Evolutionary conservation across 345 rosid genomes (phyloP), one percentile per base, ranked within the genome.

Genomic region (Gossypium australe): DNA sequence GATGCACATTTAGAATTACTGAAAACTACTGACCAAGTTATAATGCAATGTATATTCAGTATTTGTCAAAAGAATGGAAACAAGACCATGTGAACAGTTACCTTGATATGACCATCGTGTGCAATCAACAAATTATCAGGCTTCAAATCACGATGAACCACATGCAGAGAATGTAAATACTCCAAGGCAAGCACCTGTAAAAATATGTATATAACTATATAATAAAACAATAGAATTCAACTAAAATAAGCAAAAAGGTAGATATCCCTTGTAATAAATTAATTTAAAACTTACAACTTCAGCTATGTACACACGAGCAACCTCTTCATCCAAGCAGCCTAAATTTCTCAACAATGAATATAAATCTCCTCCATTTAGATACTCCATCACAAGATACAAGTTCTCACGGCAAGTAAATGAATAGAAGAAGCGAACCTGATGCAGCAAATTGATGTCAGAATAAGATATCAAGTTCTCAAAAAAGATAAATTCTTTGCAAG

Each of bases 301-400:
- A 9, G 99, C 99, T 44, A 96, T 88, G 83, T 96, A 96, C 67
- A 96, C 92, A 59, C 99, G 97, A 77, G 97, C 97, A 86, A 96
- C 92, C 73, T 86, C 98, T 89, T 96, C 99, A 70, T 93, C 93
- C 82, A 96, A 85, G 90, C 98, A 96, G 82, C 99, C 98, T 76
- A 96, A 79, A 82, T 96, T 96, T 82, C 99, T 89, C 87, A 96
- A 80, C 80, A 96, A 80, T 20, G 99, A 96, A 87, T 93, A 96
- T 66, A 96, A 74, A 82, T 96, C 99, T 45, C 99, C 99, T 79
- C 99, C 99, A 81, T 96, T 96, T 82, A 96, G 80, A 82, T 96
- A 96, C 90, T 96, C 99, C 99, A 96, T 96, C 86, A 96, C 99
- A 78, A 96, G 97, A 83, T 96, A 96, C 84, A 96, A 87, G 82